Conservation (phyloP, 805 yeast species). For the Candida sithepensis region DNA sequence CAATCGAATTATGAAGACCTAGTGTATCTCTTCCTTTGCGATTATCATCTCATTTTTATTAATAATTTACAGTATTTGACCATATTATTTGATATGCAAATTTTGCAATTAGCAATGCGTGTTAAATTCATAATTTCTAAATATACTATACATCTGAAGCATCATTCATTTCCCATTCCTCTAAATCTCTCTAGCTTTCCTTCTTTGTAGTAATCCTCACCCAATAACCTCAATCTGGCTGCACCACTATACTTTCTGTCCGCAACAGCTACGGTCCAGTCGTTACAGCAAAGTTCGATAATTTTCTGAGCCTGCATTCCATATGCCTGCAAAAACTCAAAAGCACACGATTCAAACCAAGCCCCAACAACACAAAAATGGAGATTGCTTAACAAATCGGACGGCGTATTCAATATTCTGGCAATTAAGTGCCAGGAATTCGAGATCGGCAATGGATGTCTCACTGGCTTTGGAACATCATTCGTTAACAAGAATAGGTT, state of each 20-base stretch:
- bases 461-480: slow-evolving; percentile 9
- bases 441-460: slow-evolving; percentile 55
- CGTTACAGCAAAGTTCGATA: slow-evolving; percentile 40
- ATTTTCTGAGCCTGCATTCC: slow-evolving; percentile 71
- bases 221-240: slow-evolving; percentile 67
- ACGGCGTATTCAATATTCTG: slow-evolving; percentile 58
- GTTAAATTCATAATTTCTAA: background rate
- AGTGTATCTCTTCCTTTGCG: too few relatives aligned
- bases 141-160: background rate
- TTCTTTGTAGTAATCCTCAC: slow-evolving; percentile 67
- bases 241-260: slow-evolving; percentile 69
- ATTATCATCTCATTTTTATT: too few relatives aligned
- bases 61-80: too few relatives aligned
- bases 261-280: slow-evolving; percentile 51
- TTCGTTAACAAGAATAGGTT: slow-evolving; percentile 3
- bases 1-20: too few relatives aligned
- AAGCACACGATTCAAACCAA: slow-evolving; percentile 90
- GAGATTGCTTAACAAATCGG: slow-evolving; percentile 50
- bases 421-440: slow-evolving; percentile 73
- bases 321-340: slow-evolving; percentile 50
- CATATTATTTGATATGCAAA: too few relatives aligned
- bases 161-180: slow-evolving; percentile 29
- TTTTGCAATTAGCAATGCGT: too few relatives aligned
- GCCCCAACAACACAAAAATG: slow-evolving; percentile 70
- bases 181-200: slow-evolving; percentile 46